Base-by-base conservation (phyloP, 345 rosid species). In the Firmiana major region DNA sequence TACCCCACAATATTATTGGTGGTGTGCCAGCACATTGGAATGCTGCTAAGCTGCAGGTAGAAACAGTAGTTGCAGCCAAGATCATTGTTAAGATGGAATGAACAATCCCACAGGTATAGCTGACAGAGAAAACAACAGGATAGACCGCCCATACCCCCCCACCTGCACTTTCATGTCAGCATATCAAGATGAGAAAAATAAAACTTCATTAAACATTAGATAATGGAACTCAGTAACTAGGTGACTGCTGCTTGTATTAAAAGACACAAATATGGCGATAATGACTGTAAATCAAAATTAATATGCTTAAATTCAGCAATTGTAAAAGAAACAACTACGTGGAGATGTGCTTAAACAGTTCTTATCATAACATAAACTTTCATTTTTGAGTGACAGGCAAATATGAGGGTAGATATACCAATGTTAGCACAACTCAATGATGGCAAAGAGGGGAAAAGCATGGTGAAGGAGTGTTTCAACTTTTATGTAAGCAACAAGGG, bases 131-230 rank as follows among this genome's bases (percentile, higher is more conserved):
- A 77, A 94, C 48, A 80, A 93, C 85, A 6, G 97, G 97, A 65
- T 82, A 83, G 43, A 86, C 91, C 11, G 95, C 93, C 98, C 98
- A 93, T 77, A 93, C 79, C 34, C 98, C 98, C 71, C 93, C 97
- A 84, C 92, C 98, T 91, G 89, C 82, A 87, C 26, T 45, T 77
- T 46, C 51, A 12, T 46, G 51, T 46, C 51, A 46, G 12, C 51
- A 46, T 40, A 45, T 45, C 10, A 10, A 51, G n/a, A 51, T 4
- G 55, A 51, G 55, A 51, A 51, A 16, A 1, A 51, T 16, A 51
- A 16, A 51, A 51, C 55, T 51, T 51, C 55, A 51, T 5, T 0
- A 51, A 51, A 51, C n/a, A 4, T 16, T 5, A 5, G 17, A 51
- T 46, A 46, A 46, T 46, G 16, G 4, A 17, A 15, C 59, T 68